Conservation (phyloP, 1,139 yeast species). For the Nakaseomyces nivariensis region DNA sequence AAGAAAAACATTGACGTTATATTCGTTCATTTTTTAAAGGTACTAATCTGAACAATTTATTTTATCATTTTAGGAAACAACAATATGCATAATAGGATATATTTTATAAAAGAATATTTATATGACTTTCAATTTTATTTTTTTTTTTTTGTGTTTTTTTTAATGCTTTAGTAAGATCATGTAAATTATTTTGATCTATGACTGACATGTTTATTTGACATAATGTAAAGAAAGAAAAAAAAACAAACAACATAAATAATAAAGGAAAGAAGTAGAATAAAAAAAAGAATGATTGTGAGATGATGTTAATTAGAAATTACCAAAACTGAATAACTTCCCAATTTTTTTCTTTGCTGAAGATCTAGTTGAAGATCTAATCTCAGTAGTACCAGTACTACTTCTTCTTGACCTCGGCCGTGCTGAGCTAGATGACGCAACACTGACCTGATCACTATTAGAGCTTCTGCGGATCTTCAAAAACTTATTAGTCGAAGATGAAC, state of each 20-base stretch:
- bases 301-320: not conserved
- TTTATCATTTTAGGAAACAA: too few relatives aligned
- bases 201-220: too few relatives aligned
- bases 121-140: too few relatives aligned
- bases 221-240: too few relatives aligned
- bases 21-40: not conserved
- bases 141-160: too few relatives aligned
- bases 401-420: not conserved
- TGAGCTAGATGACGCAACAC: not conserved
- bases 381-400: not conserved
- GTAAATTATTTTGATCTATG: too few relatives aligned
- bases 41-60: too few relatives aligned
- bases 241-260: too few relatives aligned
- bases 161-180: too few relatives aligned
- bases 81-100: too few relatives aligned
- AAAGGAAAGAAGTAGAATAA: not conserved
- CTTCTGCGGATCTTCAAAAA: not conserved
- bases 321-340: slow-evolving; percentile 2
- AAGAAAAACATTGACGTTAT: not conserved
- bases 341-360: slow-evolving; percentile 1
- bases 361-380: not conserved
- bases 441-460: slow-evolving; percentile 1
- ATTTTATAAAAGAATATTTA: too few relatives aligned
- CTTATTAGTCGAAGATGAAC: not conserved
- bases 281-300: not conserved